Conservation (phyloP, 2,329 filamentous ascomycete species). For the Botryotinia narcissicola region DNA sequence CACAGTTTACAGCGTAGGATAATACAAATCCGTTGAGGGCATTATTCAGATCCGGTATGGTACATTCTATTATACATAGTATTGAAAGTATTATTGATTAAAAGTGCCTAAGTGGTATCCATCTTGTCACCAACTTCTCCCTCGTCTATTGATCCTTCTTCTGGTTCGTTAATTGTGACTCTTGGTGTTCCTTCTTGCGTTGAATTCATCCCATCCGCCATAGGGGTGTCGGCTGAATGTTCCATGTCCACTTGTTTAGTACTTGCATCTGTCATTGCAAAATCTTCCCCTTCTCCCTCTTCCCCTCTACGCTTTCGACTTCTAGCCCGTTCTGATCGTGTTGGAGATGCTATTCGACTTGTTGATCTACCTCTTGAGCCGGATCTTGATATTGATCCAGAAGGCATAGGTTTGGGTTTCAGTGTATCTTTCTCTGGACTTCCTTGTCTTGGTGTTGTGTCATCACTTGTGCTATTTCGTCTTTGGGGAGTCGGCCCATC, state of each 20-base stretch:
- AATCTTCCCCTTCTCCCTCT: conserved; percentile 51
- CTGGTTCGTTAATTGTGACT: conserved; percentile 50
- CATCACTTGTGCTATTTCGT: conserved; percentile 47
- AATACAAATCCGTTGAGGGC: conserved; percentile 24
- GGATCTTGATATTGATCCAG: conserved; percentile 43
- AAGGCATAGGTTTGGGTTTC: conserved; percentile 35
- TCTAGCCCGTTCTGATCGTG: conserved; percentile 30
- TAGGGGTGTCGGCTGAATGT: conserved; percentile 33
- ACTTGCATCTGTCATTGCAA: conserved; percentile 56
- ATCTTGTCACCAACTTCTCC: conserved; percentile 55
- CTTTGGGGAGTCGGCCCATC: conserved; percentile 50
- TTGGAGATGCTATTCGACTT: conserved; percentile 43
- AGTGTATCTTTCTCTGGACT: conserved; percentile 43
- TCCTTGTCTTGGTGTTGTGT: conserved; percentile 51
- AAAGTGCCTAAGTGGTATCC: conserved; percentile 53
- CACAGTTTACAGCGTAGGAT: background rate
- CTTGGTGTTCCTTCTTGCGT: conserved; percentile 43
- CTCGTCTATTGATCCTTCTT: conserved; percentile 37
- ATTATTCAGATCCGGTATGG: conserved; percentile 33
- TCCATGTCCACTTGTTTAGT: conserved; percentile 42
- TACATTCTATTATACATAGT: conserved; percentile 32
- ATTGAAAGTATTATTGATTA: background rate
- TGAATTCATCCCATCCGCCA: conserved; percentile 30
- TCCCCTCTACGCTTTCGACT: conserved; percentile 5
- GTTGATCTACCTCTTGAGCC: conserved; percentile 42